Evolutionary conservation across 108 stramenopile genomes (phyloP), one percentile per base, ranked within the genome.

Genomic region (Asterionellopsis glacialis): DNA sequence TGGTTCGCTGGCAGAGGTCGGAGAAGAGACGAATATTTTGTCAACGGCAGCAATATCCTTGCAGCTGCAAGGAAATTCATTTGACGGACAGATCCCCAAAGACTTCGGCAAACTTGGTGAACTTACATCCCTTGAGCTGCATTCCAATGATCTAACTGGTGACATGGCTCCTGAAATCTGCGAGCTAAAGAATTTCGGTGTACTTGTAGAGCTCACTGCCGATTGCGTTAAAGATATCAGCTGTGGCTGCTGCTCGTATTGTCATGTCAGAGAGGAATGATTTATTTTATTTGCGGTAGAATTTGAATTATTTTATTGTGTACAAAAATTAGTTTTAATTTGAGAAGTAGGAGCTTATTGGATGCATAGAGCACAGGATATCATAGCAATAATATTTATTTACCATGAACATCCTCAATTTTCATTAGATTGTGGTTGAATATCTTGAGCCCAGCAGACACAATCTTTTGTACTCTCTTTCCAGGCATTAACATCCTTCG

Each of bases 401-500:
- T 48, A 19, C 4, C 1, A 48, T 11, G 11, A 19, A 7, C 16
- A 21, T 9, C 9, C 19, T 48, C 5, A 9, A 21, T 48, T 9
- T 48, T 16, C 21, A 1, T 21, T 48, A 19, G 19, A 48, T 48
- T 16, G 6, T 21, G 16, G 24, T 15, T 10, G 2, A 4, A 69
- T 9, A 27, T 86, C 85, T 18, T 84, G 83, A 44, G 82, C 48
- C 70, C 80, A 83, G 56, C 87, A 93, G 26, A 85, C 84, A 55
- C 73, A 73, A 45, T 73, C 81, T 51, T 84, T 79, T 9, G 74
- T 79, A 10, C 74, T 68, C 55, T 87, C 74, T 60, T 75, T 87
- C 86, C 87, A 83, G 58, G 61, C 63, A 40, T 95, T 91, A 24
- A 97, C 77, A 68, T 97, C 82, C 70, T 95, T 95, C 14, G 97